These are phyloP conservation scores for Spizellomyces punctatus DNA, from an alignment of 192 early-diverging fungal species.

Conservation along the genomic window DNA sequence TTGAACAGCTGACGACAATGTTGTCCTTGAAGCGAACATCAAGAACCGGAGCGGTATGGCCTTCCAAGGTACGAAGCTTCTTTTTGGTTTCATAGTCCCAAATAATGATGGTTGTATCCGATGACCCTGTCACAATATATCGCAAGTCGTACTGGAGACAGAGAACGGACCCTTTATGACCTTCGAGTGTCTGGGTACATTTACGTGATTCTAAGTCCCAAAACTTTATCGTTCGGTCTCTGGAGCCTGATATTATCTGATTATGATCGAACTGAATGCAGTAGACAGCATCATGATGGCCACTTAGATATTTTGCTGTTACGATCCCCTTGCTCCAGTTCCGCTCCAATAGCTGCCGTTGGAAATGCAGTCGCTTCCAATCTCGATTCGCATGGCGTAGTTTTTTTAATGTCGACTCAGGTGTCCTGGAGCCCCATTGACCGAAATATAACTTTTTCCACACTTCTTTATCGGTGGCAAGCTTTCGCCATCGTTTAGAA, in stretches of 20 bases:
- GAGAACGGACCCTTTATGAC: slow-evolving; percentile 55
- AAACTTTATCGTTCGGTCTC: slow-evolving; percentile 50
- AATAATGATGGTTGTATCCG: slow-evolving; percentile 52
- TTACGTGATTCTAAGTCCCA: slow-evolving; percentile 59
- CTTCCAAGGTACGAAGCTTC: slow-evolving; percentile 54
- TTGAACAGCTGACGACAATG: slow-evolving; percentile 83
- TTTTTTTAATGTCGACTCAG: neutral
- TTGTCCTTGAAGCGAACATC: slow-evolving; percentile 81
- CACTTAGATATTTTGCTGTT: slow-evolving; percentile 33
- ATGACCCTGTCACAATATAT: slow-evolving; percentile 54
- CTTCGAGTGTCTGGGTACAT: slow-evolving; percentile 30
- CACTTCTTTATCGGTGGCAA: slow-evolving; percentile 42
- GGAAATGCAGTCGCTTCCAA: slow-evolving; percentile 44
- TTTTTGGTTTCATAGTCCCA: slow-evolving; percentile 58
- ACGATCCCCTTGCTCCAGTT: slow-evolving; percentile 63
- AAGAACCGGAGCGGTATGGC: slow-evolving; percentile 80
- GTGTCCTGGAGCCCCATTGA: slow-evolving; percentile 19
- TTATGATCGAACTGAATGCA: slow-evolving; percentile 56
- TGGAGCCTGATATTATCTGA: slow-evolving; percentile 46
- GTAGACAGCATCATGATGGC: slow-evolving; percentile 58
- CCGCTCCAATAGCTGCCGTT: slow-evolving; percentile 33
- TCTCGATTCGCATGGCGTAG: neutral
- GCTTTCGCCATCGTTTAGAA: slow-evolving; percentile 42
- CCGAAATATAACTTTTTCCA: slow-evolving; percentile 41
- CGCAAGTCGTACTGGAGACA: slow-evolving; percentile 56